These are phyloP conservation scores for Fonsecaea erecta DNA, from an alignment of 2,329 filamentous ascomycete genomes.

Conservation along the genomic window DNA sequence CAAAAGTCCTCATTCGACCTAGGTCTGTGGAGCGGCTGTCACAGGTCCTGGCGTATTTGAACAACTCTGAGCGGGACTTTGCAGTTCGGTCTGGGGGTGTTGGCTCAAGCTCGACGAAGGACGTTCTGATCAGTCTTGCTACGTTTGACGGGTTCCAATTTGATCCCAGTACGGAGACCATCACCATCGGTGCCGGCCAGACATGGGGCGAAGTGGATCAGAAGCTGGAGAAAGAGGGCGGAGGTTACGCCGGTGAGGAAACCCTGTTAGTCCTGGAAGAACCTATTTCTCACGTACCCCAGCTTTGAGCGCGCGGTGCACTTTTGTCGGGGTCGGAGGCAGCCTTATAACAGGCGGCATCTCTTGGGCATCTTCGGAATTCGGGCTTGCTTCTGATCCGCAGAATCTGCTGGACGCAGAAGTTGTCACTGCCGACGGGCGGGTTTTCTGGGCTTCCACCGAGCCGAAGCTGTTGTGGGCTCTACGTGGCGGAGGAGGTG, in stretches of 20 bases:
- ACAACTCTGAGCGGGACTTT: not conserved
- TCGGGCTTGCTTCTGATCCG: slow-evolving; percentile 11
- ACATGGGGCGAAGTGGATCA: slow-evolving; percentile 9
- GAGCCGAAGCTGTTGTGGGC: slow-evolving; percentile 15
- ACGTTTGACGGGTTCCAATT: slow-evolving; percentile 4
- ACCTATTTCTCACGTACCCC: not conserved
- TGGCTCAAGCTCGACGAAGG: slow-evolving; percentile 5
- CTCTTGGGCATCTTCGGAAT: slow-evolving; percentile 11
- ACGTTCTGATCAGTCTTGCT: slow-evolving; percentile 9
- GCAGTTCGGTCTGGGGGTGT: slow-evolving; percentile 6
- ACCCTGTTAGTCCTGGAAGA: no score
- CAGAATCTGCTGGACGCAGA: slow-evolving; percentile 13
- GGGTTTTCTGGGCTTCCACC: slow-evolving; percentile 8
- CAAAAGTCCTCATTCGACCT: slow-evolving; percentile 7
- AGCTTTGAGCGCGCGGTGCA: slow-evolving; percentile 3
- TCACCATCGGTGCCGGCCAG: slow-evolving; percentile 12
- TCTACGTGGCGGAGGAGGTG: slow-evolving; percentile 9
- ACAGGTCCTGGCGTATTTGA: slow-evolving; percentile 1
- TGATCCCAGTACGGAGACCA: not conserved
- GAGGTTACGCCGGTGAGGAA: slow-evolving; percentile 8
- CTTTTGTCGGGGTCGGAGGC: slow-evolving; percentile 12
- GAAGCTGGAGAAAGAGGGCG: slow-evolving; percentile 7
- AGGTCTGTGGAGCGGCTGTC: not conserved
- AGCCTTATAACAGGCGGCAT: slow-evolving; percentile 1
- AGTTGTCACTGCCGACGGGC: slow-evolving; percentile 6